Percentiles rank a stretch among this genome's conserved stretches.
Evolutionary conservation across 2,329 filamentous ascomycete genomes (phyloP).

Genomic region (Nannizzia gypsea): DNA sequence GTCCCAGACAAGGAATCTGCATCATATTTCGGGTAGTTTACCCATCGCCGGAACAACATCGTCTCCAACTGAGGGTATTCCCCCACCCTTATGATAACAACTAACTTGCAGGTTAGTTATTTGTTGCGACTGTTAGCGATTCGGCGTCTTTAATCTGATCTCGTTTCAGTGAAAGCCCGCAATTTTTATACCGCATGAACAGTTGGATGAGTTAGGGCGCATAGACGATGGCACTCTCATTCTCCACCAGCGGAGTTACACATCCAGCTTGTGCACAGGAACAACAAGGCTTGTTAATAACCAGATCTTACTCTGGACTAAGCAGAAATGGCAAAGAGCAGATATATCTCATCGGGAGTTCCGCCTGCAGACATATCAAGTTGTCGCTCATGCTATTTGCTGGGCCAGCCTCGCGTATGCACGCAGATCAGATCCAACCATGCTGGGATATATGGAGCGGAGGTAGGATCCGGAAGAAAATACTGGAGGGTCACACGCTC

Average conservation of each 20-base stretch:
- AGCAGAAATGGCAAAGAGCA: not conserved
- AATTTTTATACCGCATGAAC: not conserved
- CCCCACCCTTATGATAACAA: not conserved
- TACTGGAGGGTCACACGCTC: not conserved
- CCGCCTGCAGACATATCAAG: not conserved
- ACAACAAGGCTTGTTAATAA: not conserved
- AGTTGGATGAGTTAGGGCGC: not conserved
- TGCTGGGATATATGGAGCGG: not conserved
- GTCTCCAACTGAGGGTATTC: not conserved
- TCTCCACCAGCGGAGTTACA: not conserved
- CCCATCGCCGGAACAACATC: not conserved
- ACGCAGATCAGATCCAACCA: not conserved
- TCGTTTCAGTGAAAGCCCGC: not conserved
- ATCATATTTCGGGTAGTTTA: not conserved
- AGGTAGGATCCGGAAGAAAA: not conserved
- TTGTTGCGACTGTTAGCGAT: not conserved
- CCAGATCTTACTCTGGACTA: not conserved
- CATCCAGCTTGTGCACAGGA: not conserved
- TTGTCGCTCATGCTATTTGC: not conserved
- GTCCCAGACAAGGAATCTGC: not conserved
- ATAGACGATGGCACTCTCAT: not conserved
- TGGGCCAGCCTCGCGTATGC: not conserved
- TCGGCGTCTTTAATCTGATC: no score
- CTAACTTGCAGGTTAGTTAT: not conserved
- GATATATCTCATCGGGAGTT: not conserved